Conservation (phyloP, 2,329 filamentous ascomycete species). For the Fusarium coicis region DNA sequence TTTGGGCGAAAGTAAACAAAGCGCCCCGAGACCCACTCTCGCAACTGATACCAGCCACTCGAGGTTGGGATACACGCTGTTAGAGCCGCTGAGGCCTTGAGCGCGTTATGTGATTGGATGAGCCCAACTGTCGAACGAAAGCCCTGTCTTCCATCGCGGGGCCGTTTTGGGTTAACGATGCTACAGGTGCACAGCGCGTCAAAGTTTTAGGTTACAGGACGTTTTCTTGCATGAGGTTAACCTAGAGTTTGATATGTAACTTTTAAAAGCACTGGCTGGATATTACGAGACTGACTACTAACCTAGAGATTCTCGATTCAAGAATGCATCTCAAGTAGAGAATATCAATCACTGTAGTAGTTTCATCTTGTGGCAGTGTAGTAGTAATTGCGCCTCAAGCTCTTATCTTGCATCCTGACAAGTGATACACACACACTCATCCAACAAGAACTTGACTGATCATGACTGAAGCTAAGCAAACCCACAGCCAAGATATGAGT, state of each 20-base stretch:
- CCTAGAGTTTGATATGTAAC: not conserved
- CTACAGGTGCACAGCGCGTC: constrained; percentile 16
- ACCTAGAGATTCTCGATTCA: too few relatives aligned
- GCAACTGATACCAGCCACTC: constrained; percentile 15
- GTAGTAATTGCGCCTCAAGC: not conserved
- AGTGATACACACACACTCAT: not conserved
- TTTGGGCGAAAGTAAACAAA: constrained; percentile 53
- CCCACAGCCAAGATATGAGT: not conserved
- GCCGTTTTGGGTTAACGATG: constrained; percentile 14
- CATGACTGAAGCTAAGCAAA: not conserved
- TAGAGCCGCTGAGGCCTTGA: constrained; percentile 4
- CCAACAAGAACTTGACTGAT: not conserved
- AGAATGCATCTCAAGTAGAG: not conserved
- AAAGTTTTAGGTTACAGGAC: not conserved
- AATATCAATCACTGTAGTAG: not conserved
- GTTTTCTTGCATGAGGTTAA: constrained; percentile 5
- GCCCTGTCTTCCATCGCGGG: constrained; percentile 12
- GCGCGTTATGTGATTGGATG: constrained; percentile 4
- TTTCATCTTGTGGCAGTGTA: not conserved
- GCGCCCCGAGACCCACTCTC: constrained; percentile 20
- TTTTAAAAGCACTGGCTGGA: not conserved
- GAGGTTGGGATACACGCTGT: not conserved
- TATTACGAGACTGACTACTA: too few relatives aligned
- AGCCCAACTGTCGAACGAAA: not conserved
- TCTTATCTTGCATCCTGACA: not conserved